phyloP scores from a whole-genome alignment of 2,329 filamentous ascomycete species.

The Chaetomiaceae sp. region DNA sequence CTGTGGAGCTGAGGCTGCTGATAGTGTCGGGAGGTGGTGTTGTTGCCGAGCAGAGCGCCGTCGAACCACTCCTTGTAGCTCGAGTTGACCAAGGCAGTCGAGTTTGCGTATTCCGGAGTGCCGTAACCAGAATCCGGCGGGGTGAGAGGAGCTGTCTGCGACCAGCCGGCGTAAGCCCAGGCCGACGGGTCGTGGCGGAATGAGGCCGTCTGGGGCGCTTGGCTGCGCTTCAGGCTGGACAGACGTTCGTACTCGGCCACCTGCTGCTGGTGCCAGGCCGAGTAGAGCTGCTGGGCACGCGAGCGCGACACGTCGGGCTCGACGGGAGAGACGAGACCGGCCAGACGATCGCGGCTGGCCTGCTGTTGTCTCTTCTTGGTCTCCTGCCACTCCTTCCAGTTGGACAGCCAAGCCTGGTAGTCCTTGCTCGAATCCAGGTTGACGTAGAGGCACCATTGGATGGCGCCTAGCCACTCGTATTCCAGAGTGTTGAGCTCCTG shows the following conservation, averaged over 20 bases:
- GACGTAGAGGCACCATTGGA: conserved; percentile 81
- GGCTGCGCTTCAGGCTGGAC: conserved; percentile 39
- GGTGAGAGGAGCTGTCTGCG: conserved; percentile 41
- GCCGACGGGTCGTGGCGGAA: conserved; percentile 46
- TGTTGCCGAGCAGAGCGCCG: conserved; percentile 32
- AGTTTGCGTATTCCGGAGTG: conserved; percentile 54
- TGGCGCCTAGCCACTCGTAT: conserved; percentile 78
- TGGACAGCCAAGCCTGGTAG: conserved; percentile 58
- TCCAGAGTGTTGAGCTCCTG: conserved; percentile 80
- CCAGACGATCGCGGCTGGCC: conserved; percentile 46
- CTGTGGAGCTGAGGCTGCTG: conserved; percentile 38
- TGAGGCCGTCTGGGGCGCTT: conserved; percentile 23
- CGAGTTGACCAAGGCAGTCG: conserved; percentile 49
- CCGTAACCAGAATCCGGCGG: conserved; percentile 59
- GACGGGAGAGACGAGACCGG: conserved; percentile 44
- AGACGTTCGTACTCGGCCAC: conserved; percentile 48
- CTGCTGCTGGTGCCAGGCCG: conserved; percentile 50
- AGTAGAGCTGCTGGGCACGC: conserved; percentile 36
- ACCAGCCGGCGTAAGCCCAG: conserved; percentile 35
- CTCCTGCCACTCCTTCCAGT: conserved; percentile 54
- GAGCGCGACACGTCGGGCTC: conserved; percentile 37
- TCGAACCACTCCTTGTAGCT: conserved; percentile 56
- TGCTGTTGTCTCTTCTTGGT: conserved; percentile 50
- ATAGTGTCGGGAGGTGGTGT: conserved; percentile 36
- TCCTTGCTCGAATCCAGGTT: conserved; percentile 74